phyloP scores from a whole-genome alignment of 305 asterid genomes.

The Solanum chacoense region DNA sequence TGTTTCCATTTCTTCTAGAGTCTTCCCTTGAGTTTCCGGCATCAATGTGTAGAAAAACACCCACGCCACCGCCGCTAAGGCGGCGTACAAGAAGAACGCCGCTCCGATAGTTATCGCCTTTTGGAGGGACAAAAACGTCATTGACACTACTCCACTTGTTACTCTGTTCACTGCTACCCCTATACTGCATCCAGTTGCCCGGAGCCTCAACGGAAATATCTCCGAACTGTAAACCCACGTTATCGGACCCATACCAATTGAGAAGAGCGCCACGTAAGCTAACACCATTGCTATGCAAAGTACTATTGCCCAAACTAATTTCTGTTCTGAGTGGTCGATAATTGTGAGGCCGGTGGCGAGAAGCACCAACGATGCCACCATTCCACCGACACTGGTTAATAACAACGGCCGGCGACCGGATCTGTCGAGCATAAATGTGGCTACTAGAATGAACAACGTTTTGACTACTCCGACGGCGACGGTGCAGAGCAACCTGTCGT shows the following conservation, averaged over 20 bases:
- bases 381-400: constrained; percentile 48
- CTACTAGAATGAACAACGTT: constrained; percentile 58
- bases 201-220: constrained; percentile 42
- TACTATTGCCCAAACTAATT: constrained; percentile 42
- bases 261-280: constrained; percentile 52
- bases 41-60: constrained; percentile 40
- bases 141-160: constrained; percentile 47
- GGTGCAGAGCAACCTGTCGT: constrained; percentile 40
- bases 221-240: constrained; percentile 77
- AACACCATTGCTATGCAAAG: constrained; percentile 23
- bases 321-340: constrained; percentile 25
- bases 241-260: constrained; percentile 82
- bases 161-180: constrained; percentile 52
- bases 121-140: constrained; percentile 54
- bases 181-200: constrained; percentile 68
- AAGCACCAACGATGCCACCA: constrained; percentile 32
- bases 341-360: constrained; percentile 37
- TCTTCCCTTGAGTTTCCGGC: constrained; percentile 72
- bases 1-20: constrained; percentile 69
- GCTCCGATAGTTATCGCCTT: constrained; percentile 45
- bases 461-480: constrained; percentile 66
- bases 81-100: constrained; percentile 44
- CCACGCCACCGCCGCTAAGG: constrained; percentile 39
- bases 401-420: constrained; percentile 58
- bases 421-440: constrained; percentile 48